phyloP scores from a whole-genome alignment of 176 grass and related monocot genomes.

The Raddia guianensis region DNA sequence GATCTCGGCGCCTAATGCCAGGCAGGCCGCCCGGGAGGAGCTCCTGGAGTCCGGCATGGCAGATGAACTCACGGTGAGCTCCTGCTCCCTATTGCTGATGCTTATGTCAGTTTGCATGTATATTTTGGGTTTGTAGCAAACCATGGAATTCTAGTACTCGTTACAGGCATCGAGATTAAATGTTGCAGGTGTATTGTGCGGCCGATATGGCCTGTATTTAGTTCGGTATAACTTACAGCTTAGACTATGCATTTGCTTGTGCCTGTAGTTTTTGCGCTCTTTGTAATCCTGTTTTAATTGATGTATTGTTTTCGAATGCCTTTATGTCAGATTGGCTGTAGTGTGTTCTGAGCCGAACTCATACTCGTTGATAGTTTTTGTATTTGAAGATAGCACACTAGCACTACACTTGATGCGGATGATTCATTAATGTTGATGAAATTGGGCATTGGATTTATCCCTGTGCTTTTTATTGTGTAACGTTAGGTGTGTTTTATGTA shows the following conservation, averaged over 20 bases:
- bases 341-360: neutral
- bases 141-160: neutral
- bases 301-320: neutral
- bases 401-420: neutral
- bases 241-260: neutral
- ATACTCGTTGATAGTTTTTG: neutral
- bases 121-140: neutral
- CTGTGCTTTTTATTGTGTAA: neutral
- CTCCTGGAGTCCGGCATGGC: conserved; percentile 76
- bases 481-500: neutral
- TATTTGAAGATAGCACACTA: neutral
- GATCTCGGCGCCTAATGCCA: conserved; percentile 55
- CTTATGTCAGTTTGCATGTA: neutral
- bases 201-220: neutral
- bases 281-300: neutral
- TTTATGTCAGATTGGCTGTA: neutral
- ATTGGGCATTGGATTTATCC: neutral
- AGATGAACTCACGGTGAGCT: conserved; percentile 63
- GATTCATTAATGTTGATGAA: neutral
- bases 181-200: neutral
- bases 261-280: neutral
- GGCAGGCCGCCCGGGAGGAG: conserved; percentile 73
- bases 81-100: neutral
- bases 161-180: neutral
- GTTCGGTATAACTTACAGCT: neutral